Conservation (phyloP, 306 rosid species). For the Carpinus fangiana region DNA sequence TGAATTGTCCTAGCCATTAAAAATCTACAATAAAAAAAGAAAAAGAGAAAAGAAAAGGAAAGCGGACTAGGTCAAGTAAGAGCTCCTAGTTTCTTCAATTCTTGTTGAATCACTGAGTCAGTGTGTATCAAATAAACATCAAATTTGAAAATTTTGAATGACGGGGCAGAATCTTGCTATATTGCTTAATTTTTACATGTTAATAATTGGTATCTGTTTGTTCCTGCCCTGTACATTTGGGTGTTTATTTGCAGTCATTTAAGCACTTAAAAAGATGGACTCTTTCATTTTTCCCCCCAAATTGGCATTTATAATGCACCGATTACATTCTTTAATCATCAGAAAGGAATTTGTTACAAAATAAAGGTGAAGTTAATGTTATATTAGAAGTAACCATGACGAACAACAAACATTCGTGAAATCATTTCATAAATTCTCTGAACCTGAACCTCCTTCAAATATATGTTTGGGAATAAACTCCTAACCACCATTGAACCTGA, state of each 20-base stretch:
- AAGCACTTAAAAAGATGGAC: background rate
- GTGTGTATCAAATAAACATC: background rate
- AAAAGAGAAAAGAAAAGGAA: background rate
- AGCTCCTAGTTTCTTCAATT: background rate
- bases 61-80: background rate
- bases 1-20: background rate
- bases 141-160: background rate
- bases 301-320: background rate
- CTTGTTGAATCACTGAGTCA: background rate
- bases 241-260: background rate
- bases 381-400: background rate
- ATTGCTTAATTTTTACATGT: background rate
- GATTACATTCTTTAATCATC: background rate
- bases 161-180: background rate
- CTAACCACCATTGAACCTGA: too few species aligned
- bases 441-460: too few species aligned
- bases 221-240: background rate
- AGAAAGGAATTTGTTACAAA: background rate
- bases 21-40: background rate
- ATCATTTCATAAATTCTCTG: background rate
- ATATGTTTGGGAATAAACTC: too few species aligned
- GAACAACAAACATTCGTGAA: background rate
- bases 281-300: background rate
- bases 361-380: background rate
- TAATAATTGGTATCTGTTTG: background rate